These are phyloP conservation scores for Ascochyta lentis DNA, from an alignment of 2,329 filamentous ascomycete genomes.

Conservation along the genomic window DNA sequence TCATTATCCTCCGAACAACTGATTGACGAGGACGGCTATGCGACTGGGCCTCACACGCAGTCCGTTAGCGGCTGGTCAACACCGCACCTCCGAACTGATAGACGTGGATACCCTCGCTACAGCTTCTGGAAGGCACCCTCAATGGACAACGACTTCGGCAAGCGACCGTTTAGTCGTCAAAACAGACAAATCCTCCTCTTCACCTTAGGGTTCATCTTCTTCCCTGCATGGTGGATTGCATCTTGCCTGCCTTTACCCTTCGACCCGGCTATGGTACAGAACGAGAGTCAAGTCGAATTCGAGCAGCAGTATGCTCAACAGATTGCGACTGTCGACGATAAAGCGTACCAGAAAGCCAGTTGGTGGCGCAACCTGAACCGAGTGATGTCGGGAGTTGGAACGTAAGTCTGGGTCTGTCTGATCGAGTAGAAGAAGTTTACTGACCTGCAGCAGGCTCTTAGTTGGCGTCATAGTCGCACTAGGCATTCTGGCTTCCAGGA, in stretches of 20 bases:
- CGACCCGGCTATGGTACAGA: slow-evolving; percentile 56
- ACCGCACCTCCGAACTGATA: slow-evolving; percentile 47
- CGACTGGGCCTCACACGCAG: slow-evolving; percentile 37
- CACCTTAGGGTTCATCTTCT: slow-evolving; percentile 75
- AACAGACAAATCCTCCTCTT: slow-evolving; percentile 80
- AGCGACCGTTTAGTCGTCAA: slow-evolving; percentile 67
- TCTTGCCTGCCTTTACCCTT: slow-evolving; percentile 75
- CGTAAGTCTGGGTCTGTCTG: slow-evolving; percentile 34
- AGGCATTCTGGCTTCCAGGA: slow-evolving; percentile 47
- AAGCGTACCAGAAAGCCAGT: slow-evolving; percentile 63
- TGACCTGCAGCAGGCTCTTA: slow-evolving; percentile 12
- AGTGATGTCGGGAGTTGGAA: slow-evolving; percentile 64
- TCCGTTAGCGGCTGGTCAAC: slow-evolving; percentile 38
- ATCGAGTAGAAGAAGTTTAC: not conserved
- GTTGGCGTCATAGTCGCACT: slow-evolving; percentile 26
- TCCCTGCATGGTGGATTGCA: slow-evolving; percentile 68
- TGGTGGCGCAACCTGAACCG: slow-evolving; percentile 71
- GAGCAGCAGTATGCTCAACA: slow-evolving; percentile 55
- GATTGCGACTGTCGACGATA: slow-evolving; percentile 54
- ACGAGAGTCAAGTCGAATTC: slow-evolving; percentile 45
- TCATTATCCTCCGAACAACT: slow-evolving; percentile 38
- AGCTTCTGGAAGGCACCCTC: slow-evolving; percentile 78
- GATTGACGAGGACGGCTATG: slow-evolving; percentile 40
- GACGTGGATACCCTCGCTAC: slow-evolving; percentile 55
- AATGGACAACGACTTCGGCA: slow-evolving; percentile 68